Base-by-base conservation (phyloP, 495 filamentous ascomycete genomes). In the Sporormia fimetaria region DNA sequence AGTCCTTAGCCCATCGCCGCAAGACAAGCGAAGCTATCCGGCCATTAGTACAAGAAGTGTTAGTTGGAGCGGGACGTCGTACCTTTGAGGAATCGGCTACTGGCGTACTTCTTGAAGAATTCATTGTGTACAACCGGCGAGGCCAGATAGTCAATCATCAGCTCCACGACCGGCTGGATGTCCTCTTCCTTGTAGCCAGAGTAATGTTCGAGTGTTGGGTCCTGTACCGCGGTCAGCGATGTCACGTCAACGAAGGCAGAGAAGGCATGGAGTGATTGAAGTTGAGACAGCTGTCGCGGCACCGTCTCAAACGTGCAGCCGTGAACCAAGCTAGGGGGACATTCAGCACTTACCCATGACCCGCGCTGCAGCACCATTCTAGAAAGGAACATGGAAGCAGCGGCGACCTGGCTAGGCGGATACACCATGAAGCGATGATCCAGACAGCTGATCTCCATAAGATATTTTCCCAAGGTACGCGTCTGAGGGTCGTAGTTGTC, bases 51-150 rank as follows among this genome's bases (percentile, higher is more conserved):
- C 15, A 24, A 38, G 21, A 22, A 45, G 35, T 21, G n/a, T 17
- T 4, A 33, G 8, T 17, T 4, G 6, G n/a, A 31, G 4, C 16
- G 20, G 21, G 15, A 35, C 9, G 21, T 12, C 4, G 44, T 51
- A 67, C 90, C 88, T 67, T 95, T 95, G 55, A 95, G 63, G 64
- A 94, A 98, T 63, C 88, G 93, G 69, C 95, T 96, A 73, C 85
- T 90, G 11, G 92, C 90, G 57, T 98, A 98, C 61, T 98, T 98
- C 71, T 88, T 90, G 71, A 93, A 96, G 73, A 98, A 96, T 12
- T 92, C 90, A 61, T 95, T 86, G 52, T 96, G 90, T 26, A 72
- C 71, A 30, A 94, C 84, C 21, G 92, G 90, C 6, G 78, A 74
- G 41, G 77, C 79, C 23, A 96, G 76, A 56, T 96, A 96, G 57